Evolutionary conservation across 441 rosid genomes (phyloP).

Genomic region (Populus hybrid): DNA sequence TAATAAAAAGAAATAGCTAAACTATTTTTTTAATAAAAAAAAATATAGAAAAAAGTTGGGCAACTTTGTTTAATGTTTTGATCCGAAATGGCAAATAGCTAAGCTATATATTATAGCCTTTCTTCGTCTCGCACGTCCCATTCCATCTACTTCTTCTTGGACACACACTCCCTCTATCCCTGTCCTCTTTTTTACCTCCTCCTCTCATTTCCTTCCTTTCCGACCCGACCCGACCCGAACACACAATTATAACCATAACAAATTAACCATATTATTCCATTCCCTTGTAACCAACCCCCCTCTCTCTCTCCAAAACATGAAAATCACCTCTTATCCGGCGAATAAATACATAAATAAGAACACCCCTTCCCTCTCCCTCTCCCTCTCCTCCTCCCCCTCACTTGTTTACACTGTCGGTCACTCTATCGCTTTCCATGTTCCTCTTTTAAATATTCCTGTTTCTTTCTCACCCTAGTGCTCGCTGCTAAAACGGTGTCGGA

Average conservation of each 20-base stretch:
- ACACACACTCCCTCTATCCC: background rate
- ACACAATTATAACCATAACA: background rate
- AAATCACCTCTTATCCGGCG: background rate
- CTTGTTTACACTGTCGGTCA: background rate
- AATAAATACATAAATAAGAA: background rate
- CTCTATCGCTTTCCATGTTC: background rate
- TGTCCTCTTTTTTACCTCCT: too few relatives aligned
- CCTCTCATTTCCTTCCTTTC: too few relatives aligned
- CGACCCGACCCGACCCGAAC: background rate
- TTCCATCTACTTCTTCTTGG: background rate
- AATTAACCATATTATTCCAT: background rate
- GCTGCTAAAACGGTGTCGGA: background rate
- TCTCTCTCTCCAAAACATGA: background rate
- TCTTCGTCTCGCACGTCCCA: constrained; percentile 13
- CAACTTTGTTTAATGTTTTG: background rate
- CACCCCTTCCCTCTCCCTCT: background rate
- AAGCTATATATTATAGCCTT: background rate
- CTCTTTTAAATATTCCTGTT: background rate
- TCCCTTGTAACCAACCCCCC: background rate
- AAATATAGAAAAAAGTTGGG: background rate
- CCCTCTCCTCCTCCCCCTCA: background rate
- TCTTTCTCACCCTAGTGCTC: background rate
- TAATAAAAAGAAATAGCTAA: too few relatives aligned
- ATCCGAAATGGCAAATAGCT: constrained; percentile 1
- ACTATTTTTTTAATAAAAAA: too few relatives aligned